Conservation (phyloP, 768 basidiomycete genomes). For the Neoboletus brunneissimus region DNA sequence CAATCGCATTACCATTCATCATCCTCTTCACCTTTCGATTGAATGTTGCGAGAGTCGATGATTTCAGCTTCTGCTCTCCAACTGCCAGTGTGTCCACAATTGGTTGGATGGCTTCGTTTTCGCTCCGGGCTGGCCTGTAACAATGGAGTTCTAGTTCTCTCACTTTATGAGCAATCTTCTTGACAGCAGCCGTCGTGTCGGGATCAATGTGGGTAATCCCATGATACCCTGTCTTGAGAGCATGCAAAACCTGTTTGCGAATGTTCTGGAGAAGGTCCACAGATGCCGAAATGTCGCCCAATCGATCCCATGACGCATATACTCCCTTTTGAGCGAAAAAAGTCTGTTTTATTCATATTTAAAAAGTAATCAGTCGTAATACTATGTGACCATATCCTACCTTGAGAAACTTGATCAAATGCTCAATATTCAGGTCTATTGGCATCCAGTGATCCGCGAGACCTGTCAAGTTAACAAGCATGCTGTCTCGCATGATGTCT, state of each 20-base stretch:
- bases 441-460: not conserved
- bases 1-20: not conserved
- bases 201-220: not conserved
- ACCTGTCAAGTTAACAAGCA: not conserved
- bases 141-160: not conserved
- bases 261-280: not conserved
- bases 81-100: not conserved
- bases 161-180: not conserved
- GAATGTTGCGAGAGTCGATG: not conserved
- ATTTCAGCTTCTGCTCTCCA: not conserved
- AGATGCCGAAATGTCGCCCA: not conserved
- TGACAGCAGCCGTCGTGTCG: not conserved
- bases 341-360: not conserved
- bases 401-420: not conserved
- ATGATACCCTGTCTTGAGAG: not conserved
- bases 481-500: not conserved
- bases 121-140: not conserved
- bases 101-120: not conserved
- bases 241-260: not conserved
- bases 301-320: not conserved
- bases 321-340: not conserved
- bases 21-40: not conserved
- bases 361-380: not conserved
- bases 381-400: not conserved
- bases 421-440: not conserved